A percentile compares a stretch with the other conserved stretches of the same genome.
Conservation (phyloP, 768 basidiomycete species). For the Amanita exitialis region DNA sequence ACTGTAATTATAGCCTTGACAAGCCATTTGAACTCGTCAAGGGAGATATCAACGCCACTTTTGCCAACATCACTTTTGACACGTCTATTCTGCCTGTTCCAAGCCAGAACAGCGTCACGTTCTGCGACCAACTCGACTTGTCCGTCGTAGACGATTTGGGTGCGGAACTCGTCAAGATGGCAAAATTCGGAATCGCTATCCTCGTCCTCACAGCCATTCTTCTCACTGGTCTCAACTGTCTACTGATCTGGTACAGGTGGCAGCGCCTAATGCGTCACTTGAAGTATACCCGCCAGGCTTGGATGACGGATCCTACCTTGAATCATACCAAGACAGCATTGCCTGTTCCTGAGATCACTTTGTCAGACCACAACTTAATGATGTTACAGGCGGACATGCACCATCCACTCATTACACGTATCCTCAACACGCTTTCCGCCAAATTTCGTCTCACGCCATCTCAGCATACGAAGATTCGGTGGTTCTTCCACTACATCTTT, state of each 20-base stretch:
- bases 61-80: conserved; percentile 63
- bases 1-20: conserved; percentile 43
- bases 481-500: conserved; percentile 89
- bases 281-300: conserved; percentile 63
- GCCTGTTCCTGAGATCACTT: conserved; percentile 39
- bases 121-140: conserved; percentile 75
- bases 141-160: conserved; percentile 83
- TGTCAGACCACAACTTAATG: conserved; percentile 72
- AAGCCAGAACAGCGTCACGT: conserved; percentile 49
- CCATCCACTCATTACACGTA: conserved; percentile 66
- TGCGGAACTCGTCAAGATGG: conserved; percentile 64
- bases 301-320: conserved; percentile 63
- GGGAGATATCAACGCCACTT: conserved; percentile 82
- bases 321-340: conserved; percentile 25
- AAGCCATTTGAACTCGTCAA: conserved; percentile 85
- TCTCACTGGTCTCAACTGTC: conserved; percentile 62
- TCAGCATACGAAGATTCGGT: conserved; percentile 64
- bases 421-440: conserved; percentile 43
- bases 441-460: conserved; percentile 45
- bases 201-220: conserved; percentile 63
- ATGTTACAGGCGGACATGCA: conserved; percentile 57
- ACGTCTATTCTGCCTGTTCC: conserved; percentile 72
- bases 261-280: conserved; percentile 55
- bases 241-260: conserved; percentile 90
- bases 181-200: conserved; percentile 71